Percentiles rank a stretch among this genome's conserved stretches.
Conservation (phyloP, 1,139 yeast species). For the Hansenula lynferdii region DNA sequence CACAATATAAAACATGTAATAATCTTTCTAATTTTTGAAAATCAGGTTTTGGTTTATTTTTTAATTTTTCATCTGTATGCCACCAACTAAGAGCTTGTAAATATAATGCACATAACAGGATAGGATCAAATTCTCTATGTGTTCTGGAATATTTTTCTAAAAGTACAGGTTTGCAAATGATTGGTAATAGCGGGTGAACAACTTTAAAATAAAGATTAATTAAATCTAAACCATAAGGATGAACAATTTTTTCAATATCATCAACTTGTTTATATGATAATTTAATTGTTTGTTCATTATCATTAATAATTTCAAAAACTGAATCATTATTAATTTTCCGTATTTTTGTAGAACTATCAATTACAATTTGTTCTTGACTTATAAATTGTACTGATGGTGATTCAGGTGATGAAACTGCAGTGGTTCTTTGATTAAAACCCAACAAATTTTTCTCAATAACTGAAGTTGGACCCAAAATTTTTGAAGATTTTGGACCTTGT, state of each 20-base stretch:
- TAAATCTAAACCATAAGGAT: conserved; percentile 36
- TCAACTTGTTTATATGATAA: conserved; percentile 25
- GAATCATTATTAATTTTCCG: conserved; percentile 19
- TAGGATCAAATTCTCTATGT: conserved; percentile 40
- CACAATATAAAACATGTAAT: conserved; percentile 33
- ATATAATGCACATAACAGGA: conserved; percentile 39
- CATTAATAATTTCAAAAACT: conserved; percentile 20
- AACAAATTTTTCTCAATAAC: conserved; percentile 19
- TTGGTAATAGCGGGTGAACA: conserved; percentile 39
- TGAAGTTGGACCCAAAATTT: conserved; percentile 20
- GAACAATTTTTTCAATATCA: conserved; percentile 34
- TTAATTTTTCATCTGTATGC: conserved; percentile 30
- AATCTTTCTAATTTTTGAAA: conserved; percentile 30
- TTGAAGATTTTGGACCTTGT: conserved; percentile 22
- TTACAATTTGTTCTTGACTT: conserved; percentile 12
- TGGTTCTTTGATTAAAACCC: conserved; percentile 4
- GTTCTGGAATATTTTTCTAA: conserved; percentile 40
- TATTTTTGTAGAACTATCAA: conserved; percentile 9
- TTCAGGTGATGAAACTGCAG: conserved; percentile 9
- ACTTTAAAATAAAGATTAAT: conserved; percentile 35
- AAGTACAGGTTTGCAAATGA: conserved; percentile 37
- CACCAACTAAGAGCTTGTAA: conserved; percentile 39
- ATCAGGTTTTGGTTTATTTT: conserved; percentile 29
- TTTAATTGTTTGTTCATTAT: conserved; percentile 21
- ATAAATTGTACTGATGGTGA: conserved; percentile 12